Conservation (phyloP, 2,329 filamentous ascomycete genomes). For the Talaromyces rugulosus region DNA sequence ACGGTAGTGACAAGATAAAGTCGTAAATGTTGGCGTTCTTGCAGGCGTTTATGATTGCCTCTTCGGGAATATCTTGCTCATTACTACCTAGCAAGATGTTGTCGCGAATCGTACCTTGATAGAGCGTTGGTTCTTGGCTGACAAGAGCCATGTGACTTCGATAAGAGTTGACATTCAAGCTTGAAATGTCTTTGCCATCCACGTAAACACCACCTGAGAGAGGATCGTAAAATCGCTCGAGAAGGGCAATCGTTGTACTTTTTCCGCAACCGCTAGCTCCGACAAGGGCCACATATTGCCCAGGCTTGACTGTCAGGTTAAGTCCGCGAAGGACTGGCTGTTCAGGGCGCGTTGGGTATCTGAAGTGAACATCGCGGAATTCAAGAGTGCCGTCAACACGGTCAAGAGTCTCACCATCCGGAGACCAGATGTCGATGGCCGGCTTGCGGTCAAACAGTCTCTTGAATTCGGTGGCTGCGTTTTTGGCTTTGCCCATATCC, state of each 20-base stretch:
- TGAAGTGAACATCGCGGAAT: slow-evolving; percentile 89
- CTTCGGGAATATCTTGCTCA: slow-evolving; percentile 64
- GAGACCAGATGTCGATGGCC: slow-evolving; percentile 74
- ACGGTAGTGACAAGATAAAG: slow-evolving; percentile 78
- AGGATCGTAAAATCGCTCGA: slow-evolving; percentile 94
- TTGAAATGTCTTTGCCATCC: slow-evolving; percentile 76
- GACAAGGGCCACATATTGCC: slow-evolving; percentile 66
- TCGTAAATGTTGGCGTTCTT: slow-evolving; percentile 90
- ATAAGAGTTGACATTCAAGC: slow-evolving; percentile 80
- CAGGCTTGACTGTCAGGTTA: slow-evolving; percentile 50
- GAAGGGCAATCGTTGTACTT: slow-evolving; percentile 82
- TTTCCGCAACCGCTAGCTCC: slow-evolving; percentile 95
- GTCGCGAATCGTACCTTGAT: slow-evolving; percentile 85
- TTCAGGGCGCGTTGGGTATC: slow-evolving; percentile 85
- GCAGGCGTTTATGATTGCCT: slow-evolving; percentile 71
- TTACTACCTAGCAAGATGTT: slow-evolving; percentile 80
- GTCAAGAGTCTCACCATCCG: slow-evolving; percentile 60
- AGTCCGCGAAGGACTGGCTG: slow-evolving; percentile 88
- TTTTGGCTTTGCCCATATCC: slow-evolving; percentile 88
- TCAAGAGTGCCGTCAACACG: slow-evolving; percentile 73
- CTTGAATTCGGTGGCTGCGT: slow-evolving; percentile 76
- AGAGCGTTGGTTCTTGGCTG: slow-evolving; percentile 89
- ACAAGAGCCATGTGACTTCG: slow-evolving; percentile 80
- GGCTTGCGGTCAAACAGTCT: slow-evolving; percentile 77
- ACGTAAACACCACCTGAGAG: slow-evolving; percentile 74